Percentiles rank a stretch among this genome's conserved stretches.
phyloP scores from a whole-genome alignment of 371 early-diverging fungal species.

The Mortierella sp. region DNA sequence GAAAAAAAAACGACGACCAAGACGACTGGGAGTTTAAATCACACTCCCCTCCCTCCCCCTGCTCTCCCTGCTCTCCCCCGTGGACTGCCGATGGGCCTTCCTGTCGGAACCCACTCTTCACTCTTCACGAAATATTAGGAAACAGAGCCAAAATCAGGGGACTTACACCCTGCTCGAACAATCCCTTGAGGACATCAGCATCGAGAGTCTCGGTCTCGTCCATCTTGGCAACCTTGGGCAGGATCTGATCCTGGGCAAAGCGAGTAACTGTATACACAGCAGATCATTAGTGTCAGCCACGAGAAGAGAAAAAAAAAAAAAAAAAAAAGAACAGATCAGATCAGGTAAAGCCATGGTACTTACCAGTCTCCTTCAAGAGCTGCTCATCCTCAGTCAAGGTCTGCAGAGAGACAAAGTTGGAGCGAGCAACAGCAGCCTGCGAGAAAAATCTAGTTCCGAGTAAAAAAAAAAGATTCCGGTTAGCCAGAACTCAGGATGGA shows the following conservation, averaged over 20 bases:
- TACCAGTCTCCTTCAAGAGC: conserved; percentile 82
- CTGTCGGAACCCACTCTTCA: not conserved
- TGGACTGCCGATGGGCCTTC: not conserved
- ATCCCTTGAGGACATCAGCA: conserved; percentile 79
- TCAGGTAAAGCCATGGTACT: conserved; percentile 4
- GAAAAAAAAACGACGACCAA: too few species aligned
- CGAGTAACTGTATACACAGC: conserved; percentile 70
- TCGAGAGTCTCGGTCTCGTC: conserved; percentile 93
- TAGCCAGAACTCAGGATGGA: not conserved
- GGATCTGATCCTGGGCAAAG: conserved; percentile 86
- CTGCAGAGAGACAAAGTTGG: conserved; percentile 69
- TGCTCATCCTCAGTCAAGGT: conserved; percentile 86
- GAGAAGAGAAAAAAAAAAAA: not conserved
- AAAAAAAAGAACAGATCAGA: not conserved
- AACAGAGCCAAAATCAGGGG: conserved; percentile 2
- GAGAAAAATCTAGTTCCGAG: conserved; percentile 55
- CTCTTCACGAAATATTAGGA: not conserved
- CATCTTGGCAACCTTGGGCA: conserved; percentile 92
- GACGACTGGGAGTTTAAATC: not conserved
- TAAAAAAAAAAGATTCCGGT: not conserved
- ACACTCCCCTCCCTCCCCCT: not conserved
- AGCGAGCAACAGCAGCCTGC: conserved; percentile 57
- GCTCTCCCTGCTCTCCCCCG: not conserved
- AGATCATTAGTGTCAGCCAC: not conserved
- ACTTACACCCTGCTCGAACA: conserved; percentile 91